Evolutionary conservation across 768 basidiomycete genomes (phyloP).

Genomic region (Candolleomyces eurysporus): DNA sequence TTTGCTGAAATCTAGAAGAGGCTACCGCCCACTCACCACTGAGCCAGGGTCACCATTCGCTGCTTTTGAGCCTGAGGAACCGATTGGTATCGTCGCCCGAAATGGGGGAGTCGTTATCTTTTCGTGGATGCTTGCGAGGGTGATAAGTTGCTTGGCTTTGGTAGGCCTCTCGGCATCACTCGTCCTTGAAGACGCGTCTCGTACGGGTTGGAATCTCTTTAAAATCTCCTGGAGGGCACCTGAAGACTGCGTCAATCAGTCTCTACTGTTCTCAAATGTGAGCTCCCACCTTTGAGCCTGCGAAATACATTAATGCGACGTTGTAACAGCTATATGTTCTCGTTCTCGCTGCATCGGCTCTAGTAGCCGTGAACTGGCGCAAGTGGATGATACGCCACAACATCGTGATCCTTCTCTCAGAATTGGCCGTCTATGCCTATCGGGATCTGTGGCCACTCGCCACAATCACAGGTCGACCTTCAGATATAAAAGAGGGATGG

Average conservation of each 20-base stretch:
- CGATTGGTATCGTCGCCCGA: neutral
- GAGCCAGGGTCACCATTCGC: no score
- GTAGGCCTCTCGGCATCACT: neutral
- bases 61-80: no score
- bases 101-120: neutral
- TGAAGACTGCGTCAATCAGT: neutral
- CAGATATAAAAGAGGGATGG: slow-evolving; percentile 39
- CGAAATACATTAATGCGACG: neutral
- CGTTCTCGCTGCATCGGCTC: slow-evolving; percentile 3
- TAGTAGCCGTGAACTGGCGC: neutral
- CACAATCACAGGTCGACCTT: slow-evolving; percentile 38
- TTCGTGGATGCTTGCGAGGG: neutral
- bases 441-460: slow-evolving; percentile 56
- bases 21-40: no score
- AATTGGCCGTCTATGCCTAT: slow-evolving; percentile 45
- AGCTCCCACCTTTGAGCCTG: neutral
- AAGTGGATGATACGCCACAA: slow-evolving; percentile 4
- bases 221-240: neutral
- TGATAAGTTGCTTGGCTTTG: neutral
- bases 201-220: neutral
- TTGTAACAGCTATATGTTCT: slow-evolving; percentile 12
- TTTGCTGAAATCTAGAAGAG: no score
- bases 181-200: neutral
- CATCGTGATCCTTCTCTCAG: slow-evolving; percentile 29
- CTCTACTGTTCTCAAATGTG: neutral